phyloP scores from a whole-genome alignment of 2,329 filamentous ascomycete genomes.

The Microascus cirrosus region DNA sequence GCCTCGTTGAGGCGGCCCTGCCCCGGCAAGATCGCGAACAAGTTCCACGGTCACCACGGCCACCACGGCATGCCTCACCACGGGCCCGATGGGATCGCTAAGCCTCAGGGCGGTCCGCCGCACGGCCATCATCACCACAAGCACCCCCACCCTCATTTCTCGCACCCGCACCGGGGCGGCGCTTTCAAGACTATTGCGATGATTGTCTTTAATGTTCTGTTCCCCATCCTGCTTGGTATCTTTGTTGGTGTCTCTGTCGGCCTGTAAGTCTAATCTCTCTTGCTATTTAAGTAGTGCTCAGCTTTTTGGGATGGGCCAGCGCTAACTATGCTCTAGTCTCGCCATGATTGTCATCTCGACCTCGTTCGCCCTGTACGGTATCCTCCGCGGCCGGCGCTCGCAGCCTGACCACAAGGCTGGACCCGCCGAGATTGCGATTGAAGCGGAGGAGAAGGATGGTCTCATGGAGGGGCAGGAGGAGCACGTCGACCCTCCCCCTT shows the following conservation, averaged over 20 bases:
- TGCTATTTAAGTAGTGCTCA: slow-evolving; percentile 12
- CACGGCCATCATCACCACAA: slow-evolving; percentile 9
- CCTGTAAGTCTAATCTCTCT: slow-evolving; percentile 31
- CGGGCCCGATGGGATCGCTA: slow-evolving; percentile 8
- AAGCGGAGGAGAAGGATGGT: slow-evolving; percentile 36
- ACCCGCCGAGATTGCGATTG: slow-evolving; percentile 19
- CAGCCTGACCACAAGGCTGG: slow-evolving; percentile 22
- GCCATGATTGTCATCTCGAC: slow-evolving; percentile 48
- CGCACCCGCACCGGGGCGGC: background rate
- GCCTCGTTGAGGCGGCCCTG: background rate
- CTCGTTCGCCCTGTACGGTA: slow-evolving; percentile 30
- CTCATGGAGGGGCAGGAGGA: slow-evolving; percentile 30
- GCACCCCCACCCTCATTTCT: slow-evolving; percentile 5
- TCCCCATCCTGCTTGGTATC: slow-evolving; percentile 59
- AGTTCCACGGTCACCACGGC: background rate
- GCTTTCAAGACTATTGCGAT: slow-evolving; percentile 30
- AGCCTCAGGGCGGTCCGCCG: slow-evolving; percentile 12
- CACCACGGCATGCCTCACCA: background rate
- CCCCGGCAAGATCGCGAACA: background rate
- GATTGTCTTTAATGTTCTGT: slow-evolving; percentile 49
- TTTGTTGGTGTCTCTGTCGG: slow-evolving; percentile 57
- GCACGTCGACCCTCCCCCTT: slow-evolving; percentile 15
- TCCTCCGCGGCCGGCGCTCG: slow-evolving; percentile 14
- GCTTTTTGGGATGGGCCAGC: background rate
- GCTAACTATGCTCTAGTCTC: slow-evolving; percentile 44